Evolutionary conservation across 1,284 basidiomycete genomes (phyloP).

Genomic region (Cutaneotrichosporon cutaneum): DNA sequence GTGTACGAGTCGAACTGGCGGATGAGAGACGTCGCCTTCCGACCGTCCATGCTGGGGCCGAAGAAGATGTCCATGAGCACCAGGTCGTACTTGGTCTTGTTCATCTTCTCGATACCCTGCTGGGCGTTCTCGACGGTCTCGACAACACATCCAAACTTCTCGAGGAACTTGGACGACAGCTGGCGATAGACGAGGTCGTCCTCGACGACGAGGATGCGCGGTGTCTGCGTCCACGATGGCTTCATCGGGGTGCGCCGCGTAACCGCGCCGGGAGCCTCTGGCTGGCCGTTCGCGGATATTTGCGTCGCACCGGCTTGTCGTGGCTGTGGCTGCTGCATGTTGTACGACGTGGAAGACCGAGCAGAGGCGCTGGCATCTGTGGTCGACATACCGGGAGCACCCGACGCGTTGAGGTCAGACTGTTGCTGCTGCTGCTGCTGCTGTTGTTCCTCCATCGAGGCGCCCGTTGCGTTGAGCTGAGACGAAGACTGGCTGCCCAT

Average conservation of each 20-base stretch:
- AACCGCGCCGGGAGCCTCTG: conserved; percentile 1
- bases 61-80: conserved; percentile 76
- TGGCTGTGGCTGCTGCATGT: not conserved
- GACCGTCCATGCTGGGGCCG: conserved; percentile 50
- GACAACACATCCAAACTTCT: conserved; percentile 91
- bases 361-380: not conserved
- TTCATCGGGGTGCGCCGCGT: conserved; percentile 63
- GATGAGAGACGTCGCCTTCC: conserved; percentile 79
- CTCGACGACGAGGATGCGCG: conserved; percentile 85
- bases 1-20: conserved; percentile 84
- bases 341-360: not conserved
- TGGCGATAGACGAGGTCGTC: conserved; percentile 89
- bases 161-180: conserved; percentile 86
- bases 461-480: conserved; percentile 8
- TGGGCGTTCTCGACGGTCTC: conserved; percentile 91
- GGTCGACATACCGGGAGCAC: not conserved
- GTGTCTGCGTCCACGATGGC: conserved; percentile 83
- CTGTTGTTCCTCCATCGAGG: conserved; percentile 2
- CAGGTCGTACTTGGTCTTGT: conserved; percentile 85
- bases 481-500: conserved; percentile 10
- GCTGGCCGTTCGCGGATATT: conserved; percentile 2
- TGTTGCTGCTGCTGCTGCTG: conserved; percentile 11
- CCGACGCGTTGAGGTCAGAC: conserved; percentile 3
- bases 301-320: not conserved
- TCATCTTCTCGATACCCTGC: conserved; percentile 95